A percentile compares a stretch with the other conserved stretches of the same genome.
Evolutionary conservation across 2,329 filamentous ascomycete genomes (phyloP).

Genomic region (Blastomyces parvus): DNA sequence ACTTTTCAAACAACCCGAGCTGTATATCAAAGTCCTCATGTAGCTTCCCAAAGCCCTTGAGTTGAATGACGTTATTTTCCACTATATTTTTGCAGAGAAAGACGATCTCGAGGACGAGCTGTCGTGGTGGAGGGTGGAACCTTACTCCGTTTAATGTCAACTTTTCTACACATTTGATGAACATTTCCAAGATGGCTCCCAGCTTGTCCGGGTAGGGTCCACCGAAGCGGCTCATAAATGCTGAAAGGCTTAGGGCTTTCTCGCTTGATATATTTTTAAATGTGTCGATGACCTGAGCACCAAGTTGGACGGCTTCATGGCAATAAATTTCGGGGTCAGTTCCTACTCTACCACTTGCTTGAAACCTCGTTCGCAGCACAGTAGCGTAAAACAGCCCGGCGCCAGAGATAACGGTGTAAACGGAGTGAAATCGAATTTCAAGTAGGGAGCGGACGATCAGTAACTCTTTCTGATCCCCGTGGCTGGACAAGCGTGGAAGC

Average conservation of each 20-base stretch:
- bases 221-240: not conserved
- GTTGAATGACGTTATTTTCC: constrained; percentile 15
- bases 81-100: constrained; percentile 13
- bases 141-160: constrained; percentile 7
- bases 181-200: constrained; percentile 7
- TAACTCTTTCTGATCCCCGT: constrained; percentile 9
- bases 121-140: constrained; percentile 12
- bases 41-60: constrained; percentile 10
- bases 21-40: constrained; percentile 10
- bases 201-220: not conserved
- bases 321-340: constrained; percentile 2
- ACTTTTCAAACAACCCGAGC: constrained; percentile 9
- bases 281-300: constrained; percentile 1
- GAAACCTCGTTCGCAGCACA: constrained; percentile 6
- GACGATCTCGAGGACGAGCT: constrained; percentile 11
- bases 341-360: not conserved
- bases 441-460: constrained; percentile 8
- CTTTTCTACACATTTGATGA: constrained; percentile 10
- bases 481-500: constrained; percentile 1
- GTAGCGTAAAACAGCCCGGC: constrained; percentile 13
- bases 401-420: constrained; percentile 8
- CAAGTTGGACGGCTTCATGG: constrained; percentile 5
- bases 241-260: not conserved
- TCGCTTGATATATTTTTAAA: not conserved
- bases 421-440: constrained; percentile 12